Evolutionary conservation across 139 green algal genomes (phyloP).

Genomic region (Edaphochlamys debaryana): DNA sequence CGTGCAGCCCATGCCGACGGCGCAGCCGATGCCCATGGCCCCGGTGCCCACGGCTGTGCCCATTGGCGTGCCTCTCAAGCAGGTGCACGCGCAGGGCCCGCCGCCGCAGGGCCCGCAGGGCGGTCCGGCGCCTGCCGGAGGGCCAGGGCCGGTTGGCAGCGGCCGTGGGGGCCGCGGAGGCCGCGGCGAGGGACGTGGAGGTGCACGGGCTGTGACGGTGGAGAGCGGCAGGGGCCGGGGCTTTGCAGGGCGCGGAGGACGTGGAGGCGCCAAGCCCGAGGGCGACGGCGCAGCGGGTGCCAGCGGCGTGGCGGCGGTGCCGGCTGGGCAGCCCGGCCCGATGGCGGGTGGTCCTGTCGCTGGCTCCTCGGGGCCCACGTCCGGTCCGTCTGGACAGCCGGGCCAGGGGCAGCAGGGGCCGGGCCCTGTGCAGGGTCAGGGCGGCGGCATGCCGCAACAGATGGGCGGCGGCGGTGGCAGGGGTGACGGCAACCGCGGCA

Average conservation of each 20-base stretch:
- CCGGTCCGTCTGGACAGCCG: too few species aligned
- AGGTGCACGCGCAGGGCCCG: not conserved
- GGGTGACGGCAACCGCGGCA: not conserved
- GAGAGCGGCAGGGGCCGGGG: conserved; percentile 20
- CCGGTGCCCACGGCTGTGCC: not conserved
- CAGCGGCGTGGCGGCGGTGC: not conserved
- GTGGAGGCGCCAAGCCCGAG: not conserved
- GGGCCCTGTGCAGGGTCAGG: too few species aligned
- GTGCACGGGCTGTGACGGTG: not conserved
- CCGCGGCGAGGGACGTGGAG: conserved; percentile 6
- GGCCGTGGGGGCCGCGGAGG: not conserved
- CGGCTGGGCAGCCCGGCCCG: not conserved
- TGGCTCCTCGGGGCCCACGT: not conserved
- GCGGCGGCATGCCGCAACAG: not conserved
- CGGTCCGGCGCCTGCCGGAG: not conserved
- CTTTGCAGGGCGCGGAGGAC: conserved; percentile 26
- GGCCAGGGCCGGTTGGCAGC: not conserved
- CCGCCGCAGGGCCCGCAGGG: not conserved
- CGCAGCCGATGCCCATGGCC: not conserved
- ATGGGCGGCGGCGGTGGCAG: not conserved
- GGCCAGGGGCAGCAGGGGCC: not conserved
- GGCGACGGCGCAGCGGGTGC: not conserved
- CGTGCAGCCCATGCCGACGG: not conserved
- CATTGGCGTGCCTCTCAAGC: not conserved
- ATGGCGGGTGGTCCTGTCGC: not conserved